Base-by-base conservation (phyloP, 108 stramenopile species). In the Ochromonas danica region DNA sequence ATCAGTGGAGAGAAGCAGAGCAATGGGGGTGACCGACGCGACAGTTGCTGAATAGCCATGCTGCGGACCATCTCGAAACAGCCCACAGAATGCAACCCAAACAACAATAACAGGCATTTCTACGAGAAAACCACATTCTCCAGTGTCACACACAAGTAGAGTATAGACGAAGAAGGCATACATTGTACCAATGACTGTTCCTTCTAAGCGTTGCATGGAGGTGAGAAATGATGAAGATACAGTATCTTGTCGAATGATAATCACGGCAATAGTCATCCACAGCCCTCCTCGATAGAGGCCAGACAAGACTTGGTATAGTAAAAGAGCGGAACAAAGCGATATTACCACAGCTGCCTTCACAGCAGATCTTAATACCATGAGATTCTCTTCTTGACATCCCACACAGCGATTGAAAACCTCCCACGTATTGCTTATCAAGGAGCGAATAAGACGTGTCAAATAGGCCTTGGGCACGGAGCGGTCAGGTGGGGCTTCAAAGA, bases 11-110 rank as follows among this genome's bases (percentile, higher is more conserved):
- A 38, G 17, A 14, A 70, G 33, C 67, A 70, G 67, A 22, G 33
- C 67, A 70, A 70, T 70, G 14, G 67, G 67, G 36, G 67, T 70
- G 33, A 70, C 14, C 36, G 39, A 14, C 22, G 67, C 67, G 36
- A 70, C 67, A 22, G 33, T 22, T 40, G 39, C 67, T 10, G 67
- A 14, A 22, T 70, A 70, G 40, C 67, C 67, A 70, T 70, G 67
- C 22, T 40, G 36, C 22, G 67, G 67, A 10, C 67, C 39, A 14
- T 70, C 67, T 17, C 67, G 36, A 40, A 70, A 70, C 17, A 40
- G 33, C 10, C 22, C 67, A 70, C 67, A 70, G 22, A 70, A 17
- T 10, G 39, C 22, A 38, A 70, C 39, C 67, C 67, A 70, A 40
- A 70, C 22, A 22, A 22, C 22, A 10, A 70, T 17, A 17, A 22